Conservation (phyloP, 139 green algal species). For the Chlamydomonas schloesseri region DNA sequence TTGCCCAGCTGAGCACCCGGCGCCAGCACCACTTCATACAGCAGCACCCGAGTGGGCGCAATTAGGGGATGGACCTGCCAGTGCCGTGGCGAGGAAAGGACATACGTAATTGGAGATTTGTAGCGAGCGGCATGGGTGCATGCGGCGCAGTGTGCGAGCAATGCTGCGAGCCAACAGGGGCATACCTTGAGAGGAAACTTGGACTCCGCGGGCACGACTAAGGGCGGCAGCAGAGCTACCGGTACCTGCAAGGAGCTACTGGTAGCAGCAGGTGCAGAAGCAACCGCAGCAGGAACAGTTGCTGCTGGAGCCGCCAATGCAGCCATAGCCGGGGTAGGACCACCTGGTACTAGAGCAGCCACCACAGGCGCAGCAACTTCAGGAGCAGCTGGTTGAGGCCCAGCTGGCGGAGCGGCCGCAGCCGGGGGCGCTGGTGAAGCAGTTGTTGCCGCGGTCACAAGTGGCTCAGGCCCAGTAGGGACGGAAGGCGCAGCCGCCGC, state of each 20-base stretch:
- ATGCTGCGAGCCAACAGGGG: too few species aligned
- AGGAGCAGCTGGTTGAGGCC: too few species aligned
- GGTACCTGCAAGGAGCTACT: too few species aligned
- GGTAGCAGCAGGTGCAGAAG: not conserved
- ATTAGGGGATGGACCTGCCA: not conserved
- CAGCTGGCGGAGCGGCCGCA: too few species aligned
- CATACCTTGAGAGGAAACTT: not conserved
- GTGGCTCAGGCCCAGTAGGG: too few species aligned
- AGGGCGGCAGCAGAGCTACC: not conserved
- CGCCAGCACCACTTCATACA: conserved; percentile 23
- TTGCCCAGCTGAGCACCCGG: conserved; percentile 5
- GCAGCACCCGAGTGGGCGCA: not conserved
- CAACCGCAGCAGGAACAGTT: not conserved
- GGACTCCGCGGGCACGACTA: not conserved
- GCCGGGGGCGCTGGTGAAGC: too few species aligned
- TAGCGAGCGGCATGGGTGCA: too few species aligned
- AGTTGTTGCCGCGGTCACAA: too few species aligned
- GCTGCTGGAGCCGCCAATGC: not conserved
- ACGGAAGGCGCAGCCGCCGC: not conserved
- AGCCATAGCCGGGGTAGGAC: not conserved
- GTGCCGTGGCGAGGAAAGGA: not conserved
- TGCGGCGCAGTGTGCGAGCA: too few species aligned
- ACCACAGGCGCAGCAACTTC: too few species aligned
- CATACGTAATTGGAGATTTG: too few species aligned
- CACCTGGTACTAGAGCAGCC: too few species aligned